Percentiles rank a stretch among this genome's conserved stretches.
phyloP scores from a whole-genome alignment of 352 stramenopile genomes.

The Phytophthora quininea region DNA sequence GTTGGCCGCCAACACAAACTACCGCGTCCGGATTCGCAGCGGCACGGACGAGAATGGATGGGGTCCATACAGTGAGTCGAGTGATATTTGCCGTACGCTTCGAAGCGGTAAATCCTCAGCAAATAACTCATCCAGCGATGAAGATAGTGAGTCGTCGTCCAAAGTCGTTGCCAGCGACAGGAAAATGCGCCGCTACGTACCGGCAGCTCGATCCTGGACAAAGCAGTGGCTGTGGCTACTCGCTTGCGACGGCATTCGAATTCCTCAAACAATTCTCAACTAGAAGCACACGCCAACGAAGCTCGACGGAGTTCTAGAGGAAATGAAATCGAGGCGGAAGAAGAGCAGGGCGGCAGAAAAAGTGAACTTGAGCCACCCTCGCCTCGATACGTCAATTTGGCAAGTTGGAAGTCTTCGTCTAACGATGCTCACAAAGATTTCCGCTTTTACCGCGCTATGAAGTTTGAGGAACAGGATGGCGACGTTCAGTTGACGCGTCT shows the following conservation, averaged over 20 bases:
- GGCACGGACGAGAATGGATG: conserved; percentile 59
- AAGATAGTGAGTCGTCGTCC: conserved; percentile 29
- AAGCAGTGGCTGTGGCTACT: conserved; percentile 67
- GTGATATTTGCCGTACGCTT: conserved; percentile 65
- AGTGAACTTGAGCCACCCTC: conserved; percentile 18
- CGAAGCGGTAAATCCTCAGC: conserved; percentile 11
- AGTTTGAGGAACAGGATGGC: conserved; percentile 40
- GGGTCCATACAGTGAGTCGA: conserved; percentile 78
- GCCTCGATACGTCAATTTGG: conserved; percentile 44
- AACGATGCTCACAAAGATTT: conserved; percentile 46
- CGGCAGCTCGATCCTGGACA: conserved; percentile 74
- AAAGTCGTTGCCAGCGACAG: conserved; percentile 1
- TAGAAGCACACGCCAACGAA: conserved; percentile 24
- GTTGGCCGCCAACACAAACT: conserved; percentile 62
- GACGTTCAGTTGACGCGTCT: conserved; percentile 36
- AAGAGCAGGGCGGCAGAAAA: conserved; percentile 14
- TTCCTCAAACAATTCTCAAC: conserved; percentile 40
- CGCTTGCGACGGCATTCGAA: conserved; percentile 45
- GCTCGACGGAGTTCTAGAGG: conserved; percentile 12
- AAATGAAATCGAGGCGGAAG: conserved; percentile 11
- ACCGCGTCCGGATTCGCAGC: conserved; percentile 78
- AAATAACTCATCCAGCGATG: conserved; percentile 25
- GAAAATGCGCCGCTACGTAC: conserved; percentile 50
- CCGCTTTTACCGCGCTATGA: conserved; percentile 50
- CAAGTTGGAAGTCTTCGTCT: conserved; percentile 50